These are phyloP conservation scores for Lasiodiplodia sp. DNA, from an alignment of 2,329 filamentous ascomycete genomes.

Conservation along the genomic window DNA sequence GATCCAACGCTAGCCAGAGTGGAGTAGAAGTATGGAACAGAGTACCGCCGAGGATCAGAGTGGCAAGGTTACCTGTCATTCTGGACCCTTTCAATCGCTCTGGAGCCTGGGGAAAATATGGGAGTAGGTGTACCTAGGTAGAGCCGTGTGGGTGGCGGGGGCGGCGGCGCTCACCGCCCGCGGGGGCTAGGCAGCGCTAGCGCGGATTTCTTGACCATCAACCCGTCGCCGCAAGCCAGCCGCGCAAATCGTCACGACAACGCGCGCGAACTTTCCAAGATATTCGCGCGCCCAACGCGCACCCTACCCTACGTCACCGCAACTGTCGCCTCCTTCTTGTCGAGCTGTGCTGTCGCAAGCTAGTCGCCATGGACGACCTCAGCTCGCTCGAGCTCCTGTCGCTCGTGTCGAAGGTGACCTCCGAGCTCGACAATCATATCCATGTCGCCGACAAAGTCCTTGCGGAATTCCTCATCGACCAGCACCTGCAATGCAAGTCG, in stretches of 20 bases:
- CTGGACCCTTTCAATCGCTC: too few species aligned
- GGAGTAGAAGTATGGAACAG: too few species aligned
- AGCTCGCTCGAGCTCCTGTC: slow-evolving; percentile 90
- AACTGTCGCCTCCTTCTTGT: not conserved
- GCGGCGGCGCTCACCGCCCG: slow-evolving; percentile 1
- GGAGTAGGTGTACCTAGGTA: too few species aligned
- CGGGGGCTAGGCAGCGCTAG: slow-evolving; percentile 3
- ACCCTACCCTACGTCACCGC: not conserved
- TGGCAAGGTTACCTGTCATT: too few species aligned
- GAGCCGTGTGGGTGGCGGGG: too few species aligned
- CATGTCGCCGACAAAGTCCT: slow-evolving; percentile 93
- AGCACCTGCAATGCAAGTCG: slow-evolving; percentile 77
- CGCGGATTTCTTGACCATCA: slow-evolving; percentile 6
- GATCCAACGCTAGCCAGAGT: too few species aligned
- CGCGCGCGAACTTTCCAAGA: not conserved
- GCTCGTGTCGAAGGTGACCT: slow-evolving; percentile 92
- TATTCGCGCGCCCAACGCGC: slow-evolving; percentile 9
- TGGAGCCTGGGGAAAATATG: too few species aligned
- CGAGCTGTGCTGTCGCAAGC: slow-evolving; percentile 2
- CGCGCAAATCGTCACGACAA: slow-evolving; percentile 16
- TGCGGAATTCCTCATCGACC: slow-evolving; percentile 93
- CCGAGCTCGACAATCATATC: slow-evolving; percentile 92
- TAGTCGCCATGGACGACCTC: slow-evolving; percentile 79
- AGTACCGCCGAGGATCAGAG: too few species aligned
- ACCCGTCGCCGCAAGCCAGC: slow-evolving; percentile 6